A percentile compares a stretch with the other conserved stretches of the same genome.
phyloP scores from a whole-genome alignment of 2,329 filamentous ascomycete genomes.

The Aspergillus sergii region DNA sequence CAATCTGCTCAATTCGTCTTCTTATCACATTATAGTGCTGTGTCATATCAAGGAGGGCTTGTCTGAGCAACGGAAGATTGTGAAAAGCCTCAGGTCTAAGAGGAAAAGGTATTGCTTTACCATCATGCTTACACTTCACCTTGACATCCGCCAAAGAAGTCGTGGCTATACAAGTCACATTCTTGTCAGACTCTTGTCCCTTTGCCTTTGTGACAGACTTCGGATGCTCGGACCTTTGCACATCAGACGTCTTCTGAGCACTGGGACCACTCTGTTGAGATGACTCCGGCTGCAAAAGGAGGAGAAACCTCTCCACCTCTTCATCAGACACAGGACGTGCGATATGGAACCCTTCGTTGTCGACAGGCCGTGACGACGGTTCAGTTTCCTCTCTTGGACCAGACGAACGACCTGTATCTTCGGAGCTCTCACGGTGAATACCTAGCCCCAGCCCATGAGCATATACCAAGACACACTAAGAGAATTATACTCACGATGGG shows the following conservation, averaged over 20 bases:
- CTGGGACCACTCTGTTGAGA: not conserved
- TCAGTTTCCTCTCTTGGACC: not conserved
- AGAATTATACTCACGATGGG: not conserved
- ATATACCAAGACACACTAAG: not conserved
- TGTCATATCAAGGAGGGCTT: constrained; percentile 1
- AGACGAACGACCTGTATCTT: not conserved
- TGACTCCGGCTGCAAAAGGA: not conserved
- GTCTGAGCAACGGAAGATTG: constrained; percentile 6
- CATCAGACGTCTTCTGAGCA: not conserved
- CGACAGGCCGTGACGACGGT: not conserved
- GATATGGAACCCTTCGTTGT: not conserved
- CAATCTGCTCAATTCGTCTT: not conserved
- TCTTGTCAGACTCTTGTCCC: not conserved
- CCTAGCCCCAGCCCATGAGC: not conserved
- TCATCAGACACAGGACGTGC: not conserved
- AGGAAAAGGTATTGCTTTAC: constrained; percentile 13
- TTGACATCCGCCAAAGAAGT: not conserved
- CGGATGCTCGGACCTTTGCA: not conserved
- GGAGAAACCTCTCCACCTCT: not conserved
- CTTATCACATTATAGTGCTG: not conserved
- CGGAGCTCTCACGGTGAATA: not conserved
- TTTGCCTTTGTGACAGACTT: not conserved
- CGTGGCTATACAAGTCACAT: not conserved
- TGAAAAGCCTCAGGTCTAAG: constrained; percentile 13
- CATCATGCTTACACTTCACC: constrained; percentile 1